Base-by-base conservation (phyloP, 768 basidiomycete species). In the Russula ochroleuca region DNA sequence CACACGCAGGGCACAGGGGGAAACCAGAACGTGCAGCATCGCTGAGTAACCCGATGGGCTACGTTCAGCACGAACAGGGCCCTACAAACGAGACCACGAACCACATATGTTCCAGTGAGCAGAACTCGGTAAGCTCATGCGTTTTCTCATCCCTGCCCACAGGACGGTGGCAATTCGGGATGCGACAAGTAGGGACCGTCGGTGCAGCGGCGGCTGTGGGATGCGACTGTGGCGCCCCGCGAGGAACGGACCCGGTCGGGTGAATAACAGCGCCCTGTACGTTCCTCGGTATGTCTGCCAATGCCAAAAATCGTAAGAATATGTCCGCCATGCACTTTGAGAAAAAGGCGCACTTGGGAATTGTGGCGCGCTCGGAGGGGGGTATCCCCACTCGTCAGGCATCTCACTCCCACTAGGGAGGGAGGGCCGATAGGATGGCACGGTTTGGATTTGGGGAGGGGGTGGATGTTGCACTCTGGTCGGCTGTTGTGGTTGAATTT, bases 1-100 rank as follows among this genome's bases (percentile, higher is more conserved):
- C 25, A 25, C 65, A 67, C n/a, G 57, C 65, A 13, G 38, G 38
- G 48, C 65, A 67, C 9, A 40, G 9, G 9, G 40, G 52, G 4
- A 52, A 15, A 33, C 63, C 57, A 37, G 33, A 41, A 6, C 2
- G 14, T 33, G 65, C 31, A n/a, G 65, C 65, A 3, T 43, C 55
- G n/a, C 65, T 67, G 33, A 6, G 33, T 7, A 28, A 31, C n/a
- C 45, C 6, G 33, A 23, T 53, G 21, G 15, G 37, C 23, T 10
- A 38, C 3, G 10, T 54, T 59, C 41, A 55, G 48, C 23, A 49
- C 2, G 28, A n/a, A 5, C n/a, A 56, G 15, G 17, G 7, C 40
- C 45, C 21, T 21, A n/a, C 37, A 49, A 17, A 25, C 1, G 14
- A 47, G 45, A 61, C 9, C 38, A 63, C 64, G 41, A 41, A 65